A percentile compares a stretch with the other conserved stretches of the same genome.
Evolutionary conservation across 805 yeast genomes (phyloP).

Genomic region (Kuraishia floccosa): DNA sequence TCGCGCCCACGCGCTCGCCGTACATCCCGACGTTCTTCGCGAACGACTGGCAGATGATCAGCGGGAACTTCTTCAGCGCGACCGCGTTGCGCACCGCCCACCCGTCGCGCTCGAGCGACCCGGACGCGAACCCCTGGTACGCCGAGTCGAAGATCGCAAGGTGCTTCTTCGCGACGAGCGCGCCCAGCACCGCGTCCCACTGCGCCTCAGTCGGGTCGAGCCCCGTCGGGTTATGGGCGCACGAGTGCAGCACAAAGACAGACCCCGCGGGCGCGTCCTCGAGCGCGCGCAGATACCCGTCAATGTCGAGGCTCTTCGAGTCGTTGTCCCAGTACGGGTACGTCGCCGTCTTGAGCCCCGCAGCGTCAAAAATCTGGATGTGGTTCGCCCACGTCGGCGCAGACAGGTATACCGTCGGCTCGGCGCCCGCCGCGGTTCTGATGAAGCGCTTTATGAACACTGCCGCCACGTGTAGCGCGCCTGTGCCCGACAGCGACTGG

Average conservation of each 20-base stretch:
- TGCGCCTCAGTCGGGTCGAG: slow-evolving; percentile 79
- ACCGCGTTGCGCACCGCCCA: slow-evolving; percentile 68
- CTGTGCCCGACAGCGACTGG: slow-evolving; percentile 81
- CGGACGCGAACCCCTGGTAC: slow-evolving; percentile 95
- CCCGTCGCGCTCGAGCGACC: slow-evolving; percentile 74
- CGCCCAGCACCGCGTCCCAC: slow-evolving; percentile 64
- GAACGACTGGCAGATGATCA: slow-evolving; percentile 84
- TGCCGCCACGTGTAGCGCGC: slow-evolving; percentile 88
- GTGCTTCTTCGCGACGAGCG: slow-evolving; percentile 49
- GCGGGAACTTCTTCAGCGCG: slow-evolving; percentile 37
- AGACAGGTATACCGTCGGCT: slow-evolving; percentile 53
- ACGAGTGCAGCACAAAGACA: slow-evolving; percentile 77
- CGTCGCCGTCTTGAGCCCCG: slow-evolving; percentile 53
- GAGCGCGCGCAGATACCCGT: slow-evolving; percentile 56
- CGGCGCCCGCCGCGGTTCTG: slow-evolving; percentile 16
- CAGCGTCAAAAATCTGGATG: slow-evolving; percentile 62
- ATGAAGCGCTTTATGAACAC: slow-evolving; percentile 45
- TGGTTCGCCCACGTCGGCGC: slow-evolving; percentile 99
- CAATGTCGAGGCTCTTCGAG: slow-evolving; percentile 59
- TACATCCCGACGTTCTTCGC: slow-evolving; percentile 96
- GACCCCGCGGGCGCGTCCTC: slow-evolving; percentile 65
- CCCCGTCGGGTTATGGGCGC: slow-evolving; percentile 98
- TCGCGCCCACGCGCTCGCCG: slow-evolving; percentile 95
- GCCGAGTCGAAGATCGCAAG: slow-evolving; percentile 88
- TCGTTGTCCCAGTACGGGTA: slow-evolving; percentile 84